Evolutionary conservation across 129 eudicot genomes (phyloP), one percentile per base, ranked within the genome.

Genomic region (Tagetes erecta): DNA sequence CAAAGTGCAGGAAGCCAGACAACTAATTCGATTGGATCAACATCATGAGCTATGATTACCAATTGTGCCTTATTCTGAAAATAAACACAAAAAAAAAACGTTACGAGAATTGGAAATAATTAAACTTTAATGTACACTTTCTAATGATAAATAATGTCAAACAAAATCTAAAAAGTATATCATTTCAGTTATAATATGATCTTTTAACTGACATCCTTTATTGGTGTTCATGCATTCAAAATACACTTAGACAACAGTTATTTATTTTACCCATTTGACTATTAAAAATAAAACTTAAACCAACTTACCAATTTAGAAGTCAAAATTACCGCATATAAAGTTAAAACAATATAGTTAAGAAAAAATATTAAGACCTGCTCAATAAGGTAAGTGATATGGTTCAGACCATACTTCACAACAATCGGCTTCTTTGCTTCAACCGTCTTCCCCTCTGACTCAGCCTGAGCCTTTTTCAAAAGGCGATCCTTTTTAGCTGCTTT

Each of bases 1-100:
- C 96, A 86, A 53, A 89, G 44, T 10, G 91, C 86, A n/a, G 96
- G 96, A 46, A 89, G 89, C 96, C 87, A 89, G 57, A 87, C 96
- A 34, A 89, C 96, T 70, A 89, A 45, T 76, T 89, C 96, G 1
- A 89, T 87, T 0, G 92, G 96, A 74, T 89, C 96, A 1, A 89
- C 96, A 49, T 86, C 96, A 75, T 86, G 96, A 31, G 96, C 96
- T 64, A 86, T 86, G 11, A 89, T 90, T 4, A 88, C 95, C 77
- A 86, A 53, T 57, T 88, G 95, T 30, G 95, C 95, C 42, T 88
- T 88, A 46, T 86, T 86, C 91, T 88, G 87, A 83, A 88, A 88
- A 53, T n/a, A 8, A 10, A 40, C 71, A 2, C 20, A 5, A 41
- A 0, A 33, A 0, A 33, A 27, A 10, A 20, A n/a, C 3, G 46